Base-by-base conservation (phyloP, 495 filamentous ascomycete species). In the Hyaloscypha variabilis region DNA sequence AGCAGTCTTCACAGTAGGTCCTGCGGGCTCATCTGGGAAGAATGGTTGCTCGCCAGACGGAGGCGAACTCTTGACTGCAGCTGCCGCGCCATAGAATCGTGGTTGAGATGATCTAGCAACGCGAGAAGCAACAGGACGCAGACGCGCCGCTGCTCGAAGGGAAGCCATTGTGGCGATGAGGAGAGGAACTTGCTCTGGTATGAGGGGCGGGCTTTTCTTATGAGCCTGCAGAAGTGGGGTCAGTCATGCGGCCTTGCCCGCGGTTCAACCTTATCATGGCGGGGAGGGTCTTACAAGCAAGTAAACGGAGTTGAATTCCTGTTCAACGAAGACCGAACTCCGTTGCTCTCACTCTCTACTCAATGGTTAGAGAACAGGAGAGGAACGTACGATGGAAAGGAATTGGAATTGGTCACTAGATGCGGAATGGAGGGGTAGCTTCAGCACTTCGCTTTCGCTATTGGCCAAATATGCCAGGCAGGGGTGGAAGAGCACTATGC, bases 21-120 rank as follows among this genome's bases (percentile, higher is more conserved):
- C 86, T 46, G 81, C 64, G n/a, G 94, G 92, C 83, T 98, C 94
- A 71, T 88, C 78, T 66, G 84, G 75, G 76, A 90, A 88, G 80
- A 83, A 91, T 26, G 84, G 77, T 56, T 60, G 49, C 67, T 73
- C 70, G 46, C 58, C 49, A n/a, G 63, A 57, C 10, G 58, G 31
- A 8, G 21, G 11, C 21, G 71, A 36, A 19, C 31, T 26, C 61
- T 64, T 65, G 29, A 59, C 59, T 3, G 66, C 64, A 36, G 68
- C 61, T 14, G 67, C 69, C 24, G 65, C 30, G 21, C 55, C 67
- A 58, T 72, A 72, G 6, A 29, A 46, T 42, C 70, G 67, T 49
- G 50, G 53, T 58, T 46, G 42, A 29, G 52, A 6, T n/a, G 58
- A 42, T 29, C 30, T 31, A 25, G 63, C 19, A 34, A 67, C 10